A percentile compares a stretch with the other conserved stretches of the same genome.
These are phyloP conservation scores for Tuber melanosporum DNA, from an alignment of 495 filamentous ascomycete genomes.

Conservation along the genomic window DNA sequence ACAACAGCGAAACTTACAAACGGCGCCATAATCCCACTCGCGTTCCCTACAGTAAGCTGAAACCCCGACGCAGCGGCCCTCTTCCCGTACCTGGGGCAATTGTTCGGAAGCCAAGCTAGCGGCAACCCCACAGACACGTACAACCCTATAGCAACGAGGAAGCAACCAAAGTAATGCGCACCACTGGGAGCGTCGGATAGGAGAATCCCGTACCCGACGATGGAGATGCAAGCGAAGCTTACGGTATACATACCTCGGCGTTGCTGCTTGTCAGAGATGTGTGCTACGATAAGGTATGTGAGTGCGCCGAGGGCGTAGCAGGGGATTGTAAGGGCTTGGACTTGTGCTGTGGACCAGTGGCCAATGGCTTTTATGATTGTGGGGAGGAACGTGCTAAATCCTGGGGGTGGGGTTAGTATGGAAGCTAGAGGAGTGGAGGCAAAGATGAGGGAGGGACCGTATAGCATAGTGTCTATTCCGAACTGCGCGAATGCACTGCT, in stretches of 20 bases:
- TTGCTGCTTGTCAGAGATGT: constrained; percentile 56
- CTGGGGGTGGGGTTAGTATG: constrained; percentile 21
- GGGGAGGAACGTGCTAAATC: constrained; percentile 68
- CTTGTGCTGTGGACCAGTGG: constrained; percentile 54
- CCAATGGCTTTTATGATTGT: constrained; percentile 69
- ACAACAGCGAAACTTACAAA: constrained; percentile 50
- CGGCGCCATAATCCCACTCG: constrained; percentile 61
- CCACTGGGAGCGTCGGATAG: constrained; percentile 54
- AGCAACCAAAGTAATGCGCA: constrained; percentile 66
- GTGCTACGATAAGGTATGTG: constrained; percentile 57
- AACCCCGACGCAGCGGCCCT: constrained; percentile 62
- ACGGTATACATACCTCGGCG: constrained; percentile 57
- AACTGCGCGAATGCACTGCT: constrained; percentile 53
- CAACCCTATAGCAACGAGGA: constrained; percentile 63
- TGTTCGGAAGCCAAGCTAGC: constrained; percentile 58
- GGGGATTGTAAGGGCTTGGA: constrained; percentile 72
- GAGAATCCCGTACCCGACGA: constrained; percentile 64
- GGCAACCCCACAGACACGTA: constrained; percentile 66
- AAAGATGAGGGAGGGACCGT: constrained; percentile 45
- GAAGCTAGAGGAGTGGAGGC: neutral
- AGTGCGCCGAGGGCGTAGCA: constrained; percentile 65
- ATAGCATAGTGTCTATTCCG: constrained; percentile 65
- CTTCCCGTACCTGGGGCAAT: constrained; percentile 63
- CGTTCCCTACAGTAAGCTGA: constrained; percentile 64
- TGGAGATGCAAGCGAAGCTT: constrained; percentile 52